These are phyloP conservation scores for Pneumocystis sp. DNA, from an alignment of 1,139 yeast genomes.

Conservation along the genomic window DNA sequence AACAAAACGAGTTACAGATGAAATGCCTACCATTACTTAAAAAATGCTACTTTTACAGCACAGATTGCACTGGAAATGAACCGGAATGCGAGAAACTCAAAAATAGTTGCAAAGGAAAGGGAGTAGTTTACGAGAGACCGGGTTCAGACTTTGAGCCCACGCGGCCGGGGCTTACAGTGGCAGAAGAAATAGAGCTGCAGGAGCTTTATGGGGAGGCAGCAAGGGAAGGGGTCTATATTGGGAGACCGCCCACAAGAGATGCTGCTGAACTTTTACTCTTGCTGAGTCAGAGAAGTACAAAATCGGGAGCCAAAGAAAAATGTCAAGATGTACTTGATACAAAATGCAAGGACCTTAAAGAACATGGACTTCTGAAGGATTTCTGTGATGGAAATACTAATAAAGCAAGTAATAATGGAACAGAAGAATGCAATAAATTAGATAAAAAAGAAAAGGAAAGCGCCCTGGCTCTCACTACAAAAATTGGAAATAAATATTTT, in stretches of 20 bases:
- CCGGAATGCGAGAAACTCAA: not conserved
- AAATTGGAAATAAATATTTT: too few species aligned
- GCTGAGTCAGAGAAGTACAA: not conserved
- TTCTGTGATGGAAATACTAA: too few species aligned
- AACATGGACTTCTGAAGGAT: too few species aligned
- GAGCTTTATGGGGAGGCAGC: not conserved
- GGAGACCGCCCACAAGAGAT: not conserved
- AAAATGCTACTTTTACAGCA: not conserved
- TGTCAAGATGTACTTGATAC: too few species aligned
- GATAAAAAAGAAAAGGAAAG: too few species aligned
- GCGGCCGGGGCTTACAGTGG: not conserved
- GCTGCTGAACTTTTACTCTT: not conserved
- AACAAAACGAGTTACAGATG: not conserved
- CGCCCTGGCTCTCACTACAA: not conserved
- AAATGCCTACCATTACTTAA: not conserved
- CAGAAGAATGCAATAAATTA: not conserved
- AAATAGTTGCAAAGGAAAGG: not conserved
- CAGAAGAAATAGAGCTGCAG: not conserved
- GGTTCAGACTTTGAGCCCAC: not conserved
- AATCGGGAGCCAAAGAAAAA: too few species aligned
- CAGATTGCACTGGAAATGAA: not conserved
- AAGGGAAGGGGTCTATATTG: not conserved
- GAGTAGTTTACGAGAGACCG: not conserved
- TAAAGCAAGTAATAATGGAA: too few species aligned
- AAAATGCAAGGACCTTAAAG: not conserved